A percentile compares a stretch with the other conserved stretches of the same genome.
Evolutionary conservation across 1,139 yeast genomes (phyloP).

Genomic region (Lodderomyces metapsilosis): DNA sequence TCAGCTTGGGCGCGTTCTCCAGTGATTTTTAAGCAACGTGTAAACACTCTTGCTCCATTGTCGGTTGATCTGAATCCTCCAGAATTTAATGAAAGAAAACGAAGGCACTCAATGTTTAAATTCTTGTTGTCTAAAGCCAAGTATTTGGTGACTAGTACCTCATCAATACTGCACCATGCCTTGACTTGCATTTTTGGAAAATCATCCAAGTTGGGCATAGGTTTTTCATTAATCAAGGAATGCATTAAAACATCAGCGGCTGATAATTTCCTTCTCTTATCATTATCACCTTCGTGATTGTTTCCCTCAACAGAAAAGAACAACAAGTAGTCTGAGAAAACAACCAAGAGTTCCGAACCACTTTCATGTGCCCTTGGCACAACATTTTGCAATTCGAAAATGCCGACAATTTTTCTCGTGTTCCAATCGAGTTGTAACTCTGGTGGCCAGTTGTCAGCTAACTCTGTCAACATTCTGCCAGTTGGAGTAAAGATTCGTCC

Average conservation of each 20-base stretch:
- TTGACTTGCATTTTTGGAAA: conserved; percentile 70
- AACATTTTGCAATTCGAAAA: conserved; percentile 54
- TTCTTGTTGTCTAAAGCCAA: conserved; percentile 23
- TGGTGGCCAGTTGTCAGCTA: conserved; percentile 84
- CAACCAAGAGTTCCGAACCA: conserved; percentile 56
- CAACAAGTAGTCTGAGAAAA: conserved; percentile 78
- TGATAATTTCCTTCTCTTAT: conserved; percentile 51
- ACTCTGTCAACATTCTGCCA: conserved; percentile 80
- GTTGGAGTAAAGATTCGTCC: conserved; percentile 85
- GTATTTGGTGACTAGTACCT: conserved; percentile 48
- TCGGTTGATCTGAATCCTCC: conserved; percentile 22
- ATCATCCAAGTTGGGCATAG: conserved; percentile 50
- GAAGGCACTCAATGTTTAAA: conserved; percentile 21
- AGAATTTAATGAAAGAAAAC: conserved; percentile 26
- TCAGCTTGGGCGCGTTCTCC: conserved; percentile 7
- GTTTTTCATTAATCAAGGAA: conserved; percentile 81
- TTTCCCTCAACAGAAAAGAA: conserved; percentile 51
- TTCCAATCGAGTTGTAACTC: conserved; percentile 89
- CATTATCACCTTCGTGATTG: conserved; percentile 14
- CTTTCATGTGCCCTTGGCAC: conserved; percentile 27
- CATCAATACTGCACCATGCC: conserved; percentile 66
- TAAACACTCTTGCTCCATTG: conserved; percentile 12
- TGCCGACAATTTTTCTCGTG: conserved; percentile 78
- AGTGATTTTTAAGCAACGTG: conserved; percentile 8
- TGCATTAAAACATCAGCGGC: conserved; percentile 85